These are phyloP conservation scores for Pestalotiopsis fici DNA, from an alignment of 2,329 filamentous ascomycete species.

Conservation along the genomic window DNA sequence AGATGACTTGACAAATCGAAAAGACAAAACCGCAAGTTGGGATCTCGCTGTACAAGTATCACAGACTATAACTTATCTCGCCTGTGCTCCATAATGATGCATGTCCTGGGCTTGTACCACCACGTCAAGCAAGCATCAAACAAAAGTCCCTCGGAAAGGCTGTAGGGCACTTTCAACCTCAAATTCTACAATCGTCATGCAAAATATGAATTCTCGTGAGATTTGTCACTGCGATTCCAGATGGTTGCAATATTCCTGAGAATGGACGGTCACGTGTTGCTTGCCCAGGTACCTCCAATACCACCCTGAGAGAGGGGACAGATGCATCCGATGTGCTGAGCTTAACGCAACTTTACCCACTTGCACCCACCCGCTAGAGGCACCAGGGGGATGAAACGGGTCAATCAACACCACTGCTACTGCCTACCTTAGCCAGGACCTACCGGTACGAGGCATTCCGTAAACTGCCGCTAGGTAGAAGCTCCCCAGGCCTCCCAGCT, in stretches of 20 bases:
- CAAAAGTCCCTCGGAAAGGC: too few species aligned
- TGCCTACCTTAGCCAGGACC: background rate
- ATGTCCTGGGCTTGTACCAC: background rate
- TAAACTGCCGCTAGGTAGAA: too few species aligned
- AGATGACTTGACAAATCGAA: background rate
- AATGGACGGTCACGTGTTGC: conserved; percentile 1
- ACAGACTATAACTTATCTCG: background rate
- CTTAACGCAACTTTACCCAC: background rate
- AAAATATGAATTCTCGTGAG: background rate
- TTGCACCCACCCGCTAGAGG: background rate
- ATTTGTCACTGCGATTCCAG: too few species aligned
- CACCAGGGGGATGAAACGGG: background rate
- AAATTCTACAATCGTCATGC: background rate
- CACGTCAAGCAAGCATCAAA: background rate
- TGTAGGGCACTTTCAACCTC: background rate
- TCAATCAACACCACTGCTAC: background rate
- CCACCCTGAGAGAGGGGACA: background rate
- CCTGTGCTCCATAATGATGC: background rate
- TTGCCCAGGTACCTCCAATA: background rate
- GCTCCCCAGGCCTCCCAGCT: background rate
- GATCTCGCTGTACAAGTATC: background rate
- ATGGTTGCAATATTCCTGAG: background rate
- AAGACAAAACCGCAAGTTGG: too few species aligned
- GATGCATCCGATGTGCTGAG: background rate
- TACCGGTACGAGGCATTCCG: background rate